Evolutionary conservation across 192 early-diverging fungal species (phyloP).

Genomic region (Backusella luteola): DNA sequence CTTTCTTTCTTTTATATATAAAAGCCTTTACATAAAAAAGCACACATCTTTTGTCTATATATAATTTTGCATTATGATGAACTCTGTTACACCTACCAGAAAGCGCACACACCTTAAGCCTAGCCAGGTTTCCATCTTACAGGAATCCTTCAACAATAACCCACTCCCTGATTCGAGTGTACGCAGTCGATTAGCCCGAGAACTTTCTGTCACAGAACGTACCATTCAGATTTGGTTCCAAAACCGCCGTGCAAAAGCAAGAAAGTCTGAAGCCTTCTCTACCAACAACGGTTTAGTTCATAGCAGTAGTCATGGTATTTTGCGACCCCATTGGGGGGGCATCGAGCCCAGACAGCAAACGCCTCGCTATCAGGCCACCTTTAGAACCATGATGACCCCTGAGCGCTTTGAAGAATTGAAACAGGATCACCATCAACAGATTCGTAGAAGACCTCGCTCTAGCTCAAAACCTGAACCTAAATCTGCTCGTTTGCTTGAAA

Average conservation of each 20-base stretch:
- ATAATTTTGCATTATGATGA: constrained; percentile 2
- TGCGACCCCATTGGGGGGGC: background rate
- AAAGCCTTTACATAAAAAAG: background rate
- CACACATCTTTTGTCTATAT: background rate
- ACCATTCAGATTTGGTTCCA: constrained; percentile 87
- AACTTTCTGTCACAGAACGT: constrained; percentile 64
- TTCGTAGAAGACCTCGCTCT: constrained; percentile 21
- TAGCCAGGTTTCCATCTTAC: constrained; percentile 57
- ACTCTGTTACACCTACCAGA: constrained; percentile 9
- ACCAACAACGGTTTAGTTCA: background rate
- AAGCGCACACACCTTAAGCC: constrained; percentile 64
- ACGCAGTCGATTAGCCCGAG: constrained; percentile 59
- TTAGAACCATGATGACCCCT: constrained; percentile 28
- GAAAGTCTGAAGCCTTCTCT: constrained; percentile 44
- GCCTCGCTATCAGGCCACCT: constrained; percentile 22
- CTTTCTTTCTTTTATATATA: background rate
- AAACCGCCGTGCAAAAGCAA: constrained; percentile 76
- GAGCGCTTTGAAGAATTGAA: constrained; percentile 51
- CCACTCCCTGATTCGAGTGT: constrained; percentile 64
- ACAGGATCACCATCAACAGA: constrained; percentile 7
- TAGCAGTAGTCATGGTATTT: background rate
- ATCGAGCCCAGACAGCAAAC: background rate
- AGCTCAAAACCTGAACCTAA: constrained; percentile 22
- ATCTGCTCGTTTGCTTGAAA: background rate
- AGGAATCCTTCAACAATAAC: constrained; percentile 66